Base-by-base conservation (phyloP, 179 eudicot genomes). In the Camellia oleifera region DNA sequence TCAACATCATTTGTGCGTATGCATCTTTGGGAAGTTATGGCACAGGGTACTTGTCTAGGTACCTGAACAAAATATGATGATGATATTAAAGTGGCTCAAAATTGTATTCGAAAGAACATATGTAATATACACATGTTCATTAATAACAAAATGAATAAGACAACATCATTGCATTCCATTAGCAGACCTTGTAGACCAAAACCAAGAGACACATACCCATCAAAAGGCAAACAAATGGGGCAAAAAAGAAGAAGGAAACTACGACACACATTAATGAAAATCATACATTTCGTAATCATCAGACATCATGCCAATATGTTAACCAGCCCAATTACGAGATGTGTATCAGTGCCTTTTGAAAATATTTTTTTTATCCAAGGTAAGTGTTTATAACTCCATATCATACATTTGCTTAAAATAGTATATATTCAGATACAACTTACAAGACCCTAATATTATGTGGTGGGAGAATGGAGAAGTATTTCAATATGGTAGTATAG, bases 1-100 rank as follows among this genome's bases (percentile, higher is more conserved):
- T 96, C 99, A 65, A 96, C 84, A 87, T 96, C 99, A 83, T 94
- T 96, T 74, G 98, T 92, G 9, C 99, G 92, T 78, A 96, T 96
- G 81, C 99, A 96, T 85, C 89, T 92, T 82, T 96, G 99, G 74
- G 99, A 81, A 66, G 97, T 94, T 48, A 97, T 86, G 70, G 98
- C 99, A 68, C 96, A 84, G 50, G 98, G 96, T 69, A 89, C 93
- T 88, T 90, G 87, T 78, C 93, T 89, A 32, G 97, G 94, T 71
- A 92, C 88, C 99, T 96, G 88, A 82, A 68, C 73, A 84, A 15
- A 17, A 71, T n/a, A 32, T 32, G 40, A 32, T 32, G 40, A 32
- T 32, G 40, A 32, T 32, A 1, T 32, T 32, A 32, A 32, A 32
- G 40, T 32, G 40, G 40, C 40, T 32, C 40, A 32, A 32, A 32